A percentile compares a stretch with the other conserved stretches of the same genome.
phyloP scores from a whole-genome alignment of 1,284 basidiomycete genomes.

The Austropuccinia psidii region DNA sequence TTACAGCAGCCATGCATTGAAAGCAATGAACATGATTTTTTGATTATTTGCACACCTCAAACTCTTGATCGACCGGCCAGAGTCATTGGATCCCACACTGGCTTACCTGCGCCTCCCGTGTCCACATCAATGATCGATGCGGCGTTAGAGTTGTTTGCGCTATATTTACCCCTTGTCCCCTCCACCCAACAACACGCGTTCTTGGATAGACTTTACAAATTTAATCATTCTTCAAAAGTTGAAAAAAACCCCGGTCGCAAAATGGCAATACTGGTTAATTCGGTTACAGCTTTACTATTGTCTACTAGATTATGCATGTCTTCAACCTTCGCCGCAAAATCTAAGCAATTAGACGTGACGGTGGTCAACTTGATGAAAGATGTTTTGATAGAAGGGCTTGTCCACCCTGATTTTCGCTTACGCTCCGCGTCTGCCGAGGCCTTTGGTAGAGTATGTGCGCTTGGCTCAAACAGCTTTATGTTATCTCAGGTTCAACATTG shows the following conservation, averaged over 20 bases:
- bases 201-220: conserved; percentile 55
- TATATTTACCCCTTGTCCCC: conserved; percentile 69
- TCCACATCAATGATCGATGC: conserved; percentile 79
- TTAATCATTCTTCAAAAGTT: conserved; percentile 65
- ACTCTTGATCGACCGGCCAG: conserved; percentile 20
- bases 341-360: conserved; percentile 11
- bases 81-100: neutral
- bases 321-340: conserved; percentile 8
- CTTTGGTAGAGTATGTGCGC: conserved; percentile 74
- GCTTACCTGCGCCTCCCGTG: conserved; percentile 63
- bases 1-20: conserved; percentile 34
- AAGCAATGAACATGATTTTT: conserved; percentile 33
- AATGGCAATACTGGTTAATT: conserved; percentile 76
- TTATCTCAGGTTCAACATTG: conserved; percentile 81
- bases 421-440: conserved; percentile 78
- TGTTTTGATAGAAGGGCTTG: conserved; percentile 57
- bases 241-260: conserved; percentile 85
- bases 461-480: conserved; percentile 77
- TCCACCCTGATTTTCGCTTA: conserved; percentile 70
- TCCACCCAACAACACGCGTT: conserved; percentile 61
- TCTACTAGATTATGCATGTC: conserved; percentile 53
- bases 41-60: conserved; percentile 29
- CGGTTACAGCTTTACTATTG: conserved; percentile 68
- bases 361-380: conserved; percentile 33
- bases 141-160: conserved; percentile 73